Conservation (phyloP, 2,329 filamentous ascomycete genomes). For the Stagonosporopsis tanaceti region DNA sequence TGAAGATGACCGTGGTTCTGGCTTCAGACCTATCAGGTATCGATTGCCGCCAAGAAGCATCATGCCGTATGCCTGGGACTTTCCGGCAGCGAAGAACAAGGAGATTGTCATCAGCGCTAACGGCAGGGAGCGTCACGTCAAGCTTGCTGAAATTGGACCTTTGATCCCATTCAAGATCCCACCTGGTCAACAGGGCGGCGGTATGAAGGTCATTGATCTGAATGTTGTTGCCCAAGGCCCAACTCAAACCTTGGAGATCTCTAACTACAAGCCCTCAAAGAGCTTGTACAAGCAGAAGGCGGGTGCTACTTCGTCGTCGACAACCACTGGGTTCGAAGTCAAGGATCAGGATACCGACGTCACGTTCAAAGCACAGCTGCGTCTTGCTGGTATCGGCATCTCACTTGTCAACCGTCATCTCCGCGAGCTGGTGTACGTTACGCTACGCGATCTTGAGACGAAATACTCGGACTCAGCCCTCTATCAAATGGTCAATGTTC, state of each 20-base stretch:
- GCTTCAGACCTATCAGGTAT: constrained; percentile 93
- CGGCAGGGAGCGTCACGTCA: constrained; percentile 87
- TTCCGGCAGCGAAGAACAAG: constrained; percentile 95
- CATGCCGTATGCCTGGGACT: constrained; percentile 99
- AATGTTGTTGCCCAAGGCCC: constrained; percentile 96
- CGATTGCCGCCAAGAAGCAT: constrained; percentile 92
- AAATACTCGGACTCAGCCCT: constrained; percentile 92
- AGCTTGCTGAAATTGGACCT: constrained; percentile 95
- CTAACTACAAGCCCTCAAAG: constrained; percentile 91
- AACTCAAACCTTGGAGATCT: constrained; percentile 91
- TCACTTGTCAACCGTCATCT: constrained; percentile 93
- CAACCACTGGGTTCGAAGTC: constrained; percentile 83
- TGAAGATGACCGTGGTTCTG: constrained; percentile 79
- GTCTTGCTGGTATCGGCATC: constrained; percentile 87
- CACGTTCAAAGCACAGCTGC: constrained; percentile 87
- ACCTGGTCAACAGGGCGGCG: constrained; percentile 65
- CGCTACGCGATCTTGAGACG: constrained; percentile 87
- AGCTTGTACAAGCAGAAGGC: constrained; percentile 83
- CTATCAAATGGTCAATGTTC: constrained; percentile 89
- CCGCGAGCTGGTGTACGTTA: constrained; percentile 91
- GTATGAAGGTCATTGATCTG: constrained; percentile 91
- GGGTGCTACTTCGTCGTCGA: constrained; percentile 63
- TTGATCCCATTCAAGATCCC: constrained; percentile 92
- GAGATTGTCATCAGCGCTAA: constrained; percentile 85
- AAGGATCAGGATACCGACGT: constrained; percentile 89